Percentiles rank a stretch among this genome's conserved stretches.
These are phyloP conservation scores for Pichia sp. DNA, from an alignment of 1,139 yeast species.

Conservation along the genomic window DNA sequence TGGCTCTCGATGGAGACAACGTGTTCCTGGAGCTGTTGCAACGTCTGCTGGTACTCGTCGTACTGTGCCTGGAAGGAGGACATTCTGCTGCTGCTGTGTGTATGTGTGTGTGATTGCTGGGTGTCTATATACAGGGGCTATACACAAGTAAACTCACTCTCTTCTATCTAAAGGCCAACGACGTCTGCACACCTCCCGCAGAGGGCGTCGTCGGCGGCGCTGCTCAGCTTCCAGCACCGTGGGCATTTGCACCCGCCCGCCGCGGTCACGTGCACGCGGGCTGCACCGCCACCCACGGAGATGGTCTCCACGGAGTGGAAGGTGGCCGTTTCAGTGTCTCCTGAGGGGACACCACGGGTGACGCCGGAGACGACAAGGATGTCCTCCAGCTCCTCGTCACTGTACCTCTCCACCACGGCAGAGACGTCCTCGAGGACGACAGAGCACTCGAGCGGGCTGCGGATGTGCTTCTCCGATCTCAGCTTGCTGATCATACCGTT, in stretches of 20 bases:
- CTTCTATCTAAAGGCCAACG: too few relatives aligned
- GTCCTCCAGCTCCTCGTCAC: slow-evolving; percentile 42
- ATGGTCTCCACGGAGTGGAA: slow-evolving; percentile 6
- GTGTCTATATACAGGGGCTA: slow-evolving; percentile 1
- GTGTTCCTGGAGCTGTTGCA: slow-evolving; percentile 57
- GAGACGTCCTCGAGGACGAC: not conserved
- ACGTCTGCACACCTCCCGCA: slow-evolving; percentile 68
- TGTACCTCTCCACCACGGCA: not conserved
- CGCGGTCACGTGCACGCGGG: slow-evolving; percentile 30
- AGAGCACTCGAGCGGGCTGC: slow-evolving; percentile 4
- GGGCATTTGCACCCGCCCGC: slow-evolving; percentile 69
- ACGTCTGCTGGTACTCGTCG: slow-evolving; percentile 61
- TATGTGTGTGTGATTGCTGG: too few relatives aligned
- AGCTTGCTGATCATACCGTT: slow-evolving; percentile 39
- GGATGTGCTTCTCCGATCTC: slow-evolving; percentile 1
- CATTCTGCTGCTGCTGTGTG: not conserved
- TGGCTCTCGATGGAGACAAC: slow-evolving; percentile 50
- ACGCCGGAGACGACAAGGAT: slow-evolving; percentile 68
- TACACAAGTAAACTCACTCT: too few relatives aligned
- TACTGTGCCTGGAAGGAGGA: slow-evolving; percentile 22
- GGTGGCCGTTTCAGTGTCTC: not conserved
- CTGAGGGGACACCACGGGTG: not conserved
- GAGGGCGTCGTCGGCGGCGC: slow-evolving; percentile 51
- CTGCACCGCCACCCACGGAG: too few relatives aligned
- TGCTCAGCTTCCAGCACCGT: slow-evolving; percentile 96